Conservation (phyloP, 352 stramenopile genomes). For the Globisporangium mamillatum region DNA sequence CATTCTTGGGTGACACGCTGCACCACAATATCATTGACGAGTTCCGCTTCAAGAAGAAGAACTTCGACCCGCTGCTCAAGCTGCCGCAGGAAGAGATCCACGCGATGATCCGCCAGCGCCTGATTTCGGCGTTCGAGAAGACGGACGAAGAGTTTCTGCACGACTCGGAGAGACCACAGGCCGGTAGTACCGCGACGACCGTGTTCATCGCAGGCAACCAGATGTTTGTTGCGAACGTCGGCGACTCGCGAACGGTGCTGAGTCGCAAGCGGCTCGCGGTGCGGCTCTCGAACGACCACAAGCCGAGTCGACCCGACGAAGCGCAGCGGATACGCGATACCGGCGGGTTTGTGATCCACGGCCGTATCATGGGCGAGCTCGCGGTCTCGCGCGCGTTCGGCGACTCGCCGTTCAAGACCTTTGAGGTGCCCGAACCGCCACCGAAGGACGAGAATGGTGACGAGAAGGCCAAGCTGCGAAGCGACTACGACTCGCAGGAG, state of each 20-base stretch:
- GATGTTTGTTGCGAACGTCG: slow-evolving; percentile 96
- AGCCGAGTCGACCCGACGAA: slow-evolving; percentile 92
- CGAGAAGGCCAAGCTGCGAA: slow-evolving; percentile 41
- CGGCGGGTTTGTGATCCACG: slow-evolving; percentile 87
- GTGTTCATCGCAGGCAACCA: slow-evolving; percentile 91
- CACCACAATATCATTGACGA: slow-evolving; percentile 66
- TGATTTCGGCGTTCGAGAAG: slow-evolving; percentile 57
- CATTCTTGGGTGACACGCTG: slow-evolving; percentile 81
- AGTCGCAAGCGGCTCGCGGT: slow-evolving; percentile 85
- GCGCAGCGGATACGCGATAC: slow-evolving; percentile 93
- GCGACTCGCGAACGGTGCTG: slow-evolving; percentile 94
- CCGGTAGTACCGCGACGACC: slow-evolving; percentile 93
- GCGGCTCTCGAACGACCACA: slow-evolving; percentile 96
- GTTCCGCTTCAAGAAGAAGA: slow-evolving; percentile 49
- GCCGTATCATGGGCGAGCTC: slow-evolving; percentile 92
- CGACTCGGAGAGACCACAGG: slow-evolving; percentile 61
- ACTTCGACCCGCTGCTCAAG: slow-evolving; percentile 34
- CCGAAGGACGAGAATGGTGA: slow-evolving; percentile 7
- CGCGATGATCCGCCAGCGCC: slow-evolving; percentile 47
- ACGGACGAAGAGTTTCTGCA: slow-evolving; percentile 75
- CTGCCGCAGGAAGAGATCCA: slow-evolving; percentile 42
- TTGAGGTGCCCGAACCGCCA: slow-evolving; percentile 56
- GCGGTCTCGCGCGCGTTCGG: slow-evolving; percentile 81
- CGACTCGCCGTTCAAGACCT: slow-evolving; percentile 96
- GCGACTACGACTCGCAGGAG: slow-evolving; percentile 76